phyloP scores from a whole-genome alignment of 164 flowering plant species.

The Piper longum region DNA sequence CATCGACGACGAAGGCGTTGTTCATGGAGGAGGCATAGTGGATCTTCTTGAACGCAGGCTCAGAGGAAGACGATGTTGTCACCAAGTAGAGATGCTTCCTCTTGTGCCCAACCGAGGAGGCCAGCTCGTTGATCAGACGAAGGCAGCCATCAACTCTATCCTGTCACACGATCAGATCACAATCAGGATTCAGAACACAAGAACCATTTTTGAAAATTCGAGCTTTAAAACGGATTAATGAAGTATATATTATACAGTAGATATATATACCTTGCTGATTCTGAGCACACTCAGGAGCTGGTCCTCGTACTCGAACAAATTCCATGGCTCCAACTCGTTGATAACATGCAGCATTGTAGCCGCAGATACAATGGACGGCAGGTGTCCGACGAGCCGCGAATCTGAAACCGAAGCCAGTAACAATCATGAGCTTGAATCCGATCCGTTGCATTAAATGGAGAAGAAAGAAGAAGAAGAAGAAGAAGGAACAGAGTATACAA shows the following conservation, averaged over 20 bases:
- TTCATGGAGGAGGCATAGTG: slow-evolving; percentile 17
- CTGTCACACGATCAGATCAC: slow-evolving; percentile 18
- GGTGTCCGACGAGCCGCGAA: slow-evolving; percentile 25
- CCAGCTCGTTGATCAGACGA: slow-evolving; percentile 27
- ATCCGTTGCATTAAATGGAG: not conserved
- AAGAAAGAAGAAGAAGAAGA: not conserved
- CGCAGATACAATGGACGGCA: slow-evolving; percentile 54
- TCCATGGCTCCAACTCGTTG: slow-evolving; percentile 39
- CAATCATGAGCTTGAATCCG: not conserved
- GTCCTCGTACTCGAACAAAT: slow-evolving; percentile 33
- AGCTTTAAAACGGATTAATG: too few relatives aligned
- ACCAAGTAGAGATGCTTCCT: slow-evolving; percentile 23
- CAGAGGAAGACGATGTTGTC: slow-evolving; percentile 33
- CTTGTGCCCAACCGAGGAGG: slow-evolving; percentile 20
- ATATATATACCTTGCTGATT: slow-evolving; percentile 33
- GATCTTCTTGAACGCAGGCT: slow-evolving; percentile 36
- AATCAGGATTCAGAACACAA: not conserved
- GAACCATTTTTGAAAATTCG: not conserved
- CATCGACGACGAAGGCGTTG: slow-evolving; percentile 14
- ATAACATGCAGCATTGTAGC: slow-evolving; percentile 65
- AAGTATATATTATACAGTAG: too few relatives aligned
- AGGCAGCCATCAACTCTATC: slow-evolving; percentile 49
- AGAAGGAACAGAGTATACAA: not conserved
- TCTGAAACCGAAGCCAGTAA: slow-evolving; percentile 12
- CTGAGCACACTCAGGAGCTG: slow-evolving; percentile 54